Base-by-base conservation (phyloP, 2,329 filamentous ascomycete species). In the Chaetomium strumarium region DNA sequence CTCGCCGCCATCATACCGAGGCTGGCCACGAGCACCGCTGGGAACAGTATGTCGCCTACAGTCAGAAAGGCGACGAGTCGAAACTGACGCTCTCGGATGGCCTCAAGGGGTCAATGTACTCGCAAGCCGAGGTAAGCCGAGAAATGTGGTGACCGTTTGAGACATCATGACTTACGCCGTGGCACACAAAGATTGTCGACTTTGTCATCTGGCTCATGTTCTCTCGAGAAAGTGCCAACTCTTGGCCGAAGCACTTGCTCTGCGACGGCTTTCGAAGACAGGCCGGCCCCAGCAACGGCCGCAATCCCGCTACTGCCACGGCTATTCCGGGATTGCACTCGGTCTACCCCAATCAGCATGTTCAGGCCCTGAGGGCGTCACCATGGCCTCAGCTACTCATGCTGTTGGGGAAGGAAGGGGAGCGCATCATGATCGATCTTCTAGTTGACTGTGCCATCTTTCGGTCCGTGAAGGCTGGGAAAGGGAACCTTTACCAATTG, bases 361-460 rank as follows among this genome's bases (percentile, higher is more conserved):
- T 88, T 13, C 73, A 80, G 29, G 72, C 75, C 6, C 72, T 99
- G 48, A 95, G 87, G 67, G 68, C 75, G 20, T 67, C 74, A 7
- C 80, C 86, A 37, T 99, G 93, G 93, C 81, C 84, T 12, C 79
- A 85, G 52, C 65, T 96, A 11, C 78, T 95, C 16, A 75, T 77
- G 24, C 70, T 96, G 5, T 71, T 97, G 11, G 93, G 92, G 0
- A 78, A 77, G 55, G 81, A 82, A 44, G 88, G 88, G 3, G 87
- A 95, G 56, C 75, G 76, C 20, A 83, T 92, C 55, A 89, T 96
- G 80, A 77, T 88, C 47, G 78, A 86, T 60, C 71, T 96, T 53
- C 74, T 97, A 5, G 68, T 91, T 2, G 82, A 93, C 55, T 88
- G 85, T 66, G 86, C 87, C 7, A 71, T 97, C 6, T 99, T 93